Base-by-base conservation (phyloP, 495 filamentous ascomycete genomes). In the Aspergillus leporis region DNA sequence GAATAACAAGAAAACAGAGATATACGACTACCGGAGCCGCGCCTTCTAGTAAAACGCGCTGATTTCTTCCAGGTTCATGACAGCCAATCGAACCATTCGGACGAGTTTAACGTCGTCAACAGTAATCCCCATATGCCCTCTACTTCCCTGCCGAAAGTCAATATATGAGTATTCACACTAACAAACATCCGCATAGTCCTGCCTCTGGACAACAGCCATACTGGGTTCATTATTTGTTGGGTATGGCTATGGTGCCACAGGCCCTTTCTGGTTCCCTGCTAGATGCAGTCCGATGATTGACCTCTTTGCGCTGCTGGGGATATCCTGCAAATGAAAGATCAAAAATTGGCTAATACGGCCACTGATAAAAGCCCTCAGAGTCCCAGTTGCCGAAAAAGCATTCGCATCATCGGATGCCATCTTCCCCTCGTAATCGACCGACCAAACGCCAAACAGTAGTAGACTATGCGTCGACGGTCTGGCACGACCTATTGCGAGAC, bases 251-350 rank as follows among this genome's bases (percentile, higher is more conserved):
- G 73, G 73, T 8, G 56, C 74, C 0, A 63, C 71, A 7, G 71
- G 71, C 0, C 70, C 73, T 0, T 74, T 79, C 47, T 79, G 77
- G 74, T 78, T 78, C 53, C 77, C 70, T 34, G 74, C 74, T 22
- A 71, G 75, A 16, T 77, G 70, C 18, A 78, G 76, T 34, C 70
- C 69, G 0, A 78, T 80, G 70, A 79, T 80, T 54, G 67, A 78
- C 19, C 69, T 80, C 43, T 81, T 81, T 41, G 74, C 78, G 1
- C 58, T 78, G 1, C 63, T 78, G 19, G 78, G 76, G n/a, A 74
- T 79, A 23, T 73, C 75, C 18, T 70, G 76, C 59, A 82, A 82
- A 55, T 59, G 66, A n/a, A 77, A 75, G 58, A 74, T 77, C 12
- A 75, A 76, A 0, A 70, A 74, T n/a, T n/a, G 43, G 77, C 77